Percentiles rank a stretch among this genome's conserved stretches.
These are phyloP conservation scores for Aspergillus conjunctus DNA, from an alignment of 495 filamentous ascomycete species.

Conservation along the genomic window DNA sequence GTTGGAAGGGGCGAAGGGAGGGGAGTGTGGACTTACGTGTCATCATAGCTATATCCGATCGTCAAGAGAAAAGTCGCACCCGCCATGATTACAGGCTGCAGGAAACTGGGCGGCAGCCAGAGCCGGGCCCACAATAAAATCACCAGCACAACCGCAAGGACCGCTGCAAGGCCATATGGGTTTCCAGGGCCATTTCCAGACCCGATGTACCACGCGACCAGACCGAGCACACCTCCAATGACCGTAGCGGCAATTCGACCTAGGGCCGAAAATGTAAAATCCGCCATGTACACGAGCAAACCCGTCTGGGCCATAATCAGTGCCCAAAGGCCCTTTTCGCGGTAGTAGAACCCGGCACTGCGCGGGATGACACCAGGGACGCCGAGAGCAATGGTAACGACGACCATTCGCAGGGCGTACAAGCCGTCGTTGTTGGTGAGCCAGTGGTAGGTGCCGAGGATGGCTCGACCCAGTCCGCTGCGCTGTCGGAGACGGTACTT, in stretches of 20 bases:
- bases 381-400: constrained; percentile 44
- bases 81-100: constrained; percentile 42
- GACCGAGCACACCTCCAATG: constrained; percentile 41
- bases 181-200: constrained; percentile 46
- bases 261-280: constrained; percentile 44
- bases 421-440: constrained; percentile 35
- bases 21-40: constrained; percentile 29
- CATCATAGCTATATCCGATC: constrained; percentile 42
- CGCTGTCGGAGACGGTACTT: constrained; percentile 23
- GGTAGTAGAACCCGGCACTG: constrained; percentile 48
- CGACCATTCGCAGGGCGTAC: constrained; percentile 42
- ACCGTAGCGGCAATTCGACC: constrained; percentile 39
- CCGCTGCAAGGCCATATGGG: constrained; percentile 43
- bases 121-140: constrained; percentile 44
- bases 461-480: constrained; percentile 16
- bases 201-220: constrained; percentile 51
- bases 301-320: constrained; percentile 51
- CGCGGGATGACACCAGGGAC: constrained; percentile 42
- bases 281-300: constrained; percentile 47
- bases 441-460: constrained; percentile 32
- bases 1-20: too few relatives aligned
- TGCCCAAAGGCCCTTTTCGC: constrained; percentile 49
- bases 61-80: constrained; percentile 46
- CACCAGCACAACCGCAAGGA: constrained; percentile 36
- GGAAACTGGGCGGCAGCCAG: constrained; percentile 33